A percentile compares a stretch with the other conserved stretches of the same genome.
These are phyloP conservation scores for Blastocystis sp. DNA, from an alignment of 352 stramenopile genomes.

Conservation along the genomic window DNA sequence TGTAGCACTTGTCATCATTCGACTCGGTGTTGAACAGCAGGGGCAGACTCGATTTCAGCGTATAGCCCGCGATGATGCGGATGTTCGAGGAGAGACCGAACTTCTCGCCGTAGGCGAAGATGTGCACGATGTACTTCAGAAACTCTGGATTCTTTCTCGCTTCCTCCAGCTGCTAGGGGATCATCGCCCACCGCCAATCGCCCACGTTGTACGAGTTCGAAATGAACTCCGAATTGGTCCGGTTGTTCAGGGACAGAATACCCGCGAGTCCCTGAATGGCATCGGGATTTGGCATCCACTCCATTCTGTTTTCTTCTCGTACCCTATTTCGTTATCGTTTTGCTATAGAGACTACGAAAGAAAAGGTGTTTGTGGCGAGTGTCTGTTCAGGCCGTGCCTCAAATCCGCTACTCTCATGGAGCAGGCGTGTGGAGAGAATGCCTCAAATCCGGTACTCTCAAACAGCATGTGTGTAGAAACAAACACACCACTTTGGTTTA, in stretches of 20 bases:
- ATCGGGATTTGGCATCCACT: conserved; percentile 34
- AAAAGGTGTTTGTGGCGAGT: neutral
- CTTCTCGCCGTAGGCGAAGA: conserved; percentile 57
- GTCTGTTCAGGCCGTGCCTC: neutral
- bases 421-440: neutral
- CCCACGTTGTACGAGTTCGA: conserved; percentile 24
- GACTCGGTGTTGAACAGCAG: neutral
- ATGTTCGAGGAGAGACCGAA: conserved; percentile 8
- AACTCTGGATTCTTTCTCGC: conserved; percentile 63
- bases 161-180: conserved; percentile 50
- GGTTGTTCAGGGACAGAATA: conserved; percentile 27
- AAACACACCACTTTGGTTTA: conserved; percentile 6
- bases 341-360: neutral
- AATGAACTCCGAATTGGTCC: neutral
- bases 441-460: neutral
- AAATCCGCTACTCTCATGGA: neutral
- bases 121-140: conserved; percentile 49
- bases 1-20: conserved; percentile 42
- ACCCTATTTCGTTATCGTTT: neutral
- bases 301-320: neutral
- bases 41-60: conserved; percentile 64
- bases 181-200: neutral
- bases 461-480: neutral
- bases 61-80: conserved; percentile 40
- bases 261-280: conserved; percentile 20